Conservation (phyloP, 2,329 filamentous ascomycete species). For the Fusarium paranaense region DNA sequence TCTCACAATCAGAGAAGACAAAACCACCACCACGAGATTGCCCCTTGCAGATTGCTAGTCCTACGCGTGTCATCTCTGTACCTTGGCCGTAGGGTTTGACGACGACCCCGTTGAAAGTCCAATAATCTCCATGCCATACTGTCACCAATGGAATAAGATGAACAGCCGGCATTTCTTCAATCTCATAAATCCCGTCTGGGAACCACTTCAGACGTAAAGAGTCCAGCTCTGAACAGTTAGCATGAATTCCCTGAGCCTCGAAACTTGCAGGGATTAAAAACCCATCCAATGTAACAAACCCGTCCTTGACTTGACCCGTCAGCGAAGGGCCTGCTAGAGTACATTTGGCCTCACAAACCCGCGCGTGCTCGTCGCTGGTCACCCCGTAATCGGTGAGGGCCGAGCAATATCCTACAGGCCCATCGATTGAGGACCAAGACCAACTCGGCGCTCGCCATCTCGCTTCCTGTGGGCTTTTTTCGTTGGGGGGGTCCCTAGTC, state of each 20-base stretch:
- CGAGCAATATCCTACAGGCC: no score
- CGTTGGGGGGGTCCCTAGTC: background rate
- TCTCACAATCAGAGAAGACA: no score
- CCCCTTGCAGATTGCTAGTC: no score
- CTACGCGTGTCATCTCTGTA: background rate
- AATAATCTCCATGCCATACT: no score
- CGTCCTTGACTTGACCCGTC: background rate
- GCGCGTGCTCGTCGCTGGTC: no score
- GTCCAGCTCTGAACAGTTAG: background rate
- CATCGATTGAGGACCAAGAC: background rate
- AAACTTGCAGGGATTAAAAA: background rate
- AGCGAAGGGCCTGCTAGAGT: background rate
- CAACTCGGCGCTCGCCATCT: background rate
- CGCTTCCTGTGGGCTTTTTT: background rate
- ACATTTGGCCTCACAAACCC: background rate
- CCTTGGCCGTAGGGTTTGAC: background rate
- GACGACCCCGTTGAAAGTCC: background rate
- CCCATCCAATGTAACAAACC: background rate
- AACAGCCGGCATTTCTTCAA: background rate
- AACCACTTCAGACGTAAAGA: rapidly evolving
- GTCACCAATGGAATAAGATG: background rate
- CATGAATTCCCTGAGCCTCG: rapidly evolving
- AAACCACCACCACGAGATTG: no score
- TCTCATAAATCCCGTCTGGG: background rate
- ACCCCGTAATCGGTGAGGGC: no score